phyloP scores from a whole-genome alignment of 305 asterid species.

The Fraxinus dipetala region DNA sequence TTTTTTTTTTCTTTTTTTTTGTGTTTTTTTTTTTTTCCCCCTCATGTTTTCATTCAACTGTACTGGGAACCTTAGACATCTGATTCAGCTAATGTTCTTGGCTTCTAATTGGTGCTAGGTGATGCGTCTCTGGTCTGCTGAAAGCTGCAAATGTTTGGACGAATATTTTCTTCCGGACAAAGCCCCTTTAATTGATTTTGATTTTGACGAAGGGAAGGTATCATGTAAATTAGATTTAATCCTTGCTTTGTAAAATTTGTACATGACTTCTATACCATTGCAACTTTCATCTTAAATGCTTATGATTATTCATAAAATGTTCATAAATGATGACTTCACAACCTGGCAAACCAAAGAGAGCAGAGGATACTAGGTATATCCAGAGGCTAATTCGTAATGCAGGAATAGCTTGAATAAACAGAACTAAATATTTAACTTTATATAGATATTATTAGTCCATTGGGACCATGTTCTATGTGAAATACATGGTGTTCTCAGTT shows the following conservation, averaged over 20 bases:
- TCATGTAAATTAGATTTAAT: constrained; percentile 13
- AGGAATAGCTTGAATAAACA: background rate
- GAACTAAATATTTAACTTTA: background rate
- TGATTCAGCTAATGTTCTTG: constrained; percentile 12
- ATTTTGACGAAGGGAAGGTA: constrained; percentile 94
- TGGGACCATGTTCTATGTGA: background rate
- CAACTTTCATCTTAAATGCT: background rate
- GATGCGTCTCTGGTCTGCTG: constrained; percentile 97
- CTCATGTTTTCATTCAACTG: background rate
- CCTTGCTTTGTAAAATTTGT: constrained; percentile 17
- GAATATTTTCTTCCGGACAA: constrained; percentile 70
- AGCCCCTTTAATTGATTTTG: constrained; percentile 84
- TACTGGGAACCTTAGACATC: background rate
- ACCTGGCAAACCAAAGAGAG: background rate
- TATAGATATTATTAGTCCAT: background rate
- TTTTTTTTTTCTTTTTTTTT: too few species aligned
- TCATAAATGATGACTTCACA: background rate
- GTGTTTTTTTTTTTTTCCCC: too few species aligned
- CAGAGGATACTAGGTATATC: background rate
- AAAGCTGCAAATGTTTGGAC: constrained; percentile 75
- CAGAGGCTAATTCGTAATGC: background rate
- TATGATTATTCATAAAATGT: background rate
- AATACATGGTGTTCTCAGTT: background rate
- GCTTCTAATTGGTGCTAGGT: constrained; percentile 43
- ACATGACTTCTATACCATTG: background rate